These are phyloP conservation scores for Hymenoscyphus infarciens DNA, from an alignment of 2,329 filamentous ascomycete genomes.

Conservation along the genomic window DNA sequence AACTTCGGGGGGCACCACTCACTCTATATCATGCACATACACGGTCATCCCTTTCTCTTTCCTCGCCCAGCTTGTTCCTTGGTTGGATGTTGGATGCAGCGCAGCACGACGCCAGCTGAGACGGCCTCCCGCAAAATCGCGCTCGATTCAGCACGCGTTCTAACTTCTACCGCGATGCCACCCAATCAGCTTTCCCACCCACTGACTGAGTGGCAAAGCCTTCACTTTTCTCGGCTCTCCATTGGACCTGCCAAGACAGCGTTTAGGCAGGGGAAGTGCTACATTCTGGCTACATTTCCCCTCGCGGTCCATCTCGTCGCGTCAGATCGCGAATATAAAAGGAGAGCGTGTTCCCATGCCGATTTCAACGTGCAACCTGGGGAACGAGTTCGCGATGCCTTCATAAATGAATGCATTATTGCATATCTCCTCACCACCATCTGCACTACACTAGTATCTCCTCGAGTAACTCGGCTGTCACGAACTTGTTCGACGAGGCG, in stretches of 20 bases:
- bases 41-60: too few relatives aligned
- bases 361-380: neutral
- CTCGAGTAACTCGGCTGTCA: neutral
- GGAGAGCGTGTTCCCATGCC: constrained; percentile 6
- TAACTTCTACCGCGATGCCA: too few relatives aligned
- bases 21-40: constrained; percentile 3
- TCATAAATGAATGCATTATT: constrained; percentile 6
- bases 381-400: neutral
- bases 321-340: constrained; percentile 13
- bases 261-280: too few relatives aligned
- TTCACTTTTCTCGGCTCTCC: too few relatives aligned
- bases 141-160: too few relatives aligned
- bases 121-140: neutral
- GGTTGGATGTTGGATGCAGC: neutral
- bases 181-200: too few relatives aligned
- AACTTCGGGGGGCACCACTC: neutral
- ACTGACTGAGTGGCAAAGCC: too few relatives aligned
- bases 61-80: neutral
- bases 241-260: too few relatives aligned
- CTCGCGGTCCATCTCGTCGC: neutral
- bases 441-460: neutral
- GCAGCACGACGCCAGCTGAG: constrained; percentile 1
- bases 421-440: neutral
- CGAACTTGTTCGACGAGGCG: constrained; percentile 2
- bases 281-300: too few relatives aligned